phyloP scores from a whole-genome alignment of 148 eudicot species.

The Chenopodium quinoa region DNA sequence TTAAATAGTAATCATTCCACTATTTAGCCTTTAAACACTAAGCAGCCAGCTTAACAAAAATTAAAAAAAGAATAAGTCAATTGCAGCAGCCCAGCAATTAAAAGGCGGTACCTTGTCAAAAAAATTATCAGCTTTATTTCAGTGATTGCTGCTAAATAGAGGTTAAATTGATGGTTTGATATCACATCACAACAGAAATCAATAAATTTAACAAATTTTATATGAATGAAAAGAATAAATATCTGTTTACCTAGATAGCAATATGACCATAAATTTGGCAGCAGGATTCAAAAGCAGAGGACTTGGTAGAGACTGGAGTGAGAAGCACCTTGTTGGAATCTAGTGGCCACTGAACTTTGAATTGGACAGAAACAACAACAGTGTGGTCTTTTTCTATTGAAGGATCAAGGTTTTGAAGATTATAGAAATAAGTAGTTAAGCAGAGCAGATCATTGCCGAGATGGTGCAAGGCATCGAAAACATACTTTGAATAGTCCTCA shows the following conservation, averaged over 20 bases:
- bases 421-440: background rate
- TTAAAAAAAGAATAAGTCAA: no score
- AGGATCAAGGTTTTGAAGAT: background rate
- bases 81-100: no score
- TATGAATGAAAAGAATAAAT: no score
- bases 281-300: background rate
- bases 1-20: no score
- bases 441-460: conserved; percentile 1
- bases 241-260: background rate
- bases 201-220: no score
- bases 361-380: background rate
- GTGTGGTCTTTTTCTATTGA: background rate
- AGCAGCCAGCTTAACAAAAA: no score
- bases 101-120: no score
- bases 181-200: no score
- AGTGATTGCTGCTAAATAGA: no score
- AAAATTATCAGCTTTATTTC: no score
- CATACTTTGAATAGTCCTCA: background rate
- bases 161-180: no score
- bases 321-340: background rate
- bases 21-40: no score
- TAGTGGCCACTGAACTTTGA: background rate
- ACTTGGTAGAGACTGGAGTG: background rate
- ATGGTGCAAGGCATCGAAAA: conserved; percentile 2
- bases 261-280: background rate